Conservation (phyloP, 208 protist species). For the Trypanosoma melophagium region DNA sequence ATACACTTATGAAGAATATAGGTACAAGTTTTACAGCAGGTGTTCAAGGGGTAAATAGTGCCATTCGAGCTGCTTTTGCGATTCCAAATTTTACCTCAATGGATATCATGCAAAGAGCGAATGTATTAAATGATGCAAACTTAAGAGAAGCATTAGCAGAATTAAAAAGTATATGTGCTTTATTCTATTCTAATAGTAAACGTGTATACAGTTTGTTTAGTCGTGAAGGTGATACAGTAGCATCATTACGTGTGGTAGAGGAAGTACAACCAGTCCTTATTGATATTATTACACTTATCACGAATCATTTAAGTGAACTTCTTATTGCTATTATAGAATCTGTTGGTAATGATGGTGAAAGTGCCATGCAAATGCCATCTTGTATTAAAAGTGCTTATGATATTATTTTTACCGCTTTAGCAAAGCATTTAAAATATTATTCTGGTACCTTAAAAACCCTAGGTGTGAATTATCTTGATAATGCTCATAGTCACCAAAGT, state of each 20-base stretch:
- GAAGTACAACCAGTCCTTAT: constrained; percentile 77
- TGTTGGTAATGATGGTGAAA: constrained; percentile 39
- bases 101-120: constrained; percentile 31
- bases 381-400: constrained; percentile 26
- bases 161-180: constrained; percentile 76
- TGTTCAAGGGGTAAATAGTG: constrained; percentile 51
- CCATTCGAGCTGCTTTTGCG: constrained; percentile 44
- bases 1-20: constrained; percentile 68
- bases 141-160: constrained; percentile 71
- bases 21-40: constrained; percentile 44
- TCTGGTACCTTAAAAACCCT: constrained; percentile 60
- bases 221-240: constrained; percentile 19
- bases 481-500: constrained; percentile 41
- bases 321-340: constrained; percentile 39
- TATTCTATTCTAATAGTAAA: constrained; percentile 59
- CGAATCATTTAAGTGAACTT: constrained; percentile 40
- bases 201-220: constrained; percentile 41
- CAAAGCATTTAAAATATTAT: constrained; percentile 54
- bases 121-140: constrained; percentile 38
- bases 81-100: constrained; percentile 44
- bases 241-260: constrained; percentile 49
- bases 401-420: constrained; percentile 34
- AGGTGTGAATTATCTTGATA: constrained; percentile 66
- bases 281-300: constrained; percentile 51
- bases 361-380: constrained; percentile 1